Conservation (phyloP, 768 basidiomycete genomes). For the Suillus discolor region DNA sequence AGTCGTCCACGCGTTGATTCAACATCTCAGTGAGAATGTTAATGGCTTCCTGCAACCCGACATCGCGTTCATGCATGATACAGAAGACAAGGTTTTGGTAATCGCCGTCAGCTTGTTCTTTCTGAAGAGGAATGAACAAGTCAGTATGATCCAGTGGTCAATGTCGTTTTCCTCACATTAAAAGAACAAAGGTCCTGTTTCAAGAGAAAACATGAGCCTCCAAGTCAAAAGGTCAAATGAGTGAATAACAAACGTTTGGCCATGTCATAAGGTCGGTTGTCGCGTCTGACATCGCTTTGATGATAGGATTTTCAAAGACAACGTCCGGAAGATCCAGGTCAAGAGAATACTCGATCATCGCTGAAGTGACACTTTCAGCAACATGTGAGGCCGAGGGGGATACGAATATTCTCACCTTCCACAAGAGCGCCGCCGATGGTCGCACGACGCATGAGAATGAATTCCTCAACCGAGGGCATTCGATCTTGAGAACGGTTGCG, state of each 20-base stretch:
- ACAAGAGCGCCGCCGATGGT: slow-evolving; percentile 42
- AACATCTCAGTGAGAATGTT: slow-evolving; percentile 42
- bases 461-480: slow-evolving; percentile 41
- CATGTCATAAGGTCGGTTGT: slow-evolving; percentile 43
- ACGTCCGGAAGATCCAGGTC: slow-evolving; percentile 39
- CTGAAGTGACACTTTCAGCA: slow-evolving; percentile 20
- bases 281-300: slow-evolving; percentile 41
- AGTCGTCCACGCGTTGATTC: slow-evolving; percentile 35
- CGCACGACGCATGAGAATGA: slow-evolving; percentile 38
- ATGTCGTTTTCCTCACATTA: slow-evolving; percentile 27
- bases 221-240: slow-evolving; percentile 5
- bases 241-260: slow-evolving; percentile 36
- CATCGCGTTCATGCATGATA: slow-evolving; percentile 37
- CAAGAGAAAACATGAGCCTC: slow-evolving; percentile 17
- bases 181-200: slow-evolving; percentile 31
- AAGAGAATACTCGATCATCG: slow-evolving; percentile 39
- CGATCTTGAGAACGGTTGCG: slow-evolving; percentile 36
- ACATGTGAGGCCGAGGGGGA: background rate
- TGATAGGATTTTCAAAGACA: slow-evolving; percentile 37
- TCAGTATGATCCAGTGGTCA: slow-evolving; percentile 10
- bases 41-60: slow-evolving; percentile 36
- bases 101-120: slow-evolving; percentile 42
- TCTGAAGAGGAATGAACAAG: slow-evolving; percentile 23
- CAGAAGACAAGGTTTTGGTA: slow-evolving; percentile 44
- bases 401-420: slow-evolving; percentile 30